These are phyloP conservation scores for Carallia brachiata DNA, from an alignment of 345 rosid genomes.

Conservation along the genomic window DNA sequence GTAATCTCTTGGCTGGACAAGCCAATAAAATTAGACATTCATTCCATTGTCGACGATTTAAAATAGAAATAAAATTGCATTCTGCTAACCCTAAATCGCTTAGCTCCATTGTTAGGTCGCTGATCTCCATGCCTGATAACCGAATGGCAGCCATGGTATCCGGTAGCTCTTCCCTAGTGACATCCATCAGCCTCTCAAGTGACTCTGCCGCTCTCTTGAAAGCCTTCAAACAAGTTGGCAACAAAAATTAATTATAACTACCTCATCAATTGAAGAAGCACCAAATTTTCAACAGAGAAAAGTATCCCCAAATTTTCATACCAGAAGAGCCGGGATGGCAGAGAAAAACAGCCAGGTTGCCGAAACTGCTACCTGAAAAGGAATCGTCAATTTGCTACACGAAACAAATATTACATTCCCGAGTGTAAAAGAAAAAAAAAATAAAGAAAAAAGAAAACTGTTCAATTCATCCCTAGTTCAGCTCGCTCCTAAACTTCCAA, in stretches of 20 bases:
- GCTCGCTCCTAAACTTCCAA: too few relatives aligned
- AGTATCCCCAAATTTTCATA: conserved; percentile 18
- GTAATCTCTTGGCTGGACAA: conserved; percentile 68
- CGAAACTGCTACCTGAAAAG: conserved; percentile 66
- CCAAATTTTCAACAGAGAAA: background rate
- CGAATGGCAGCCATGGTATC: conserved; percentile 92
- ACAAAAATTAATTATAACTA: background rate
- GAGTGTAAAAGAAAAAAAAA: background rate
- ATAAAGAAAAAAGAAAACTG: background rate
- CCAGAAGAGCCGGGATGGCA: conserved; percentile 88
- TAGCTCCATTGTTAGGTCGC: conserved; percentile 88
- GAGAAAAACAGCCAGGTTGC: conserved; percentile 82
- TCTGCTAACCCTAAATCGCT: conserved; percentile 73
- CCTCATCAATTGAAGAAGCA: background rate
- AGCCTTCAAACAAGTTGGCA: conserved; percentile 38
- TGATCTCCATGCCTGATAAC: conserved; percentile 92
- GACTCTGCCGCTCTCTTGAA: conserved; percentile 90
- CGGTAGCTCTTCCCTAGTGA: conserved; percentile 82
- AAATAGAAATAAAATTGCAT: too few relatives aligned
- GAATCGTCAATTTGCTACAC: background rate
- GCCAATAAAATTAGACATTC: background rate
- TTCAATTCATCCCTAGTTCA: background rate
- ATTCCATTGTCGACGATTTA: too few relatives aligned
- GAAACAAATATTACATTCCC: background rate
- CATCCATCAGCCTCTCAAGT: conserved; percentile 78